Conservation (phyloP, 148 eudicot genomes). For the Selenicereus undatus region DNA sequence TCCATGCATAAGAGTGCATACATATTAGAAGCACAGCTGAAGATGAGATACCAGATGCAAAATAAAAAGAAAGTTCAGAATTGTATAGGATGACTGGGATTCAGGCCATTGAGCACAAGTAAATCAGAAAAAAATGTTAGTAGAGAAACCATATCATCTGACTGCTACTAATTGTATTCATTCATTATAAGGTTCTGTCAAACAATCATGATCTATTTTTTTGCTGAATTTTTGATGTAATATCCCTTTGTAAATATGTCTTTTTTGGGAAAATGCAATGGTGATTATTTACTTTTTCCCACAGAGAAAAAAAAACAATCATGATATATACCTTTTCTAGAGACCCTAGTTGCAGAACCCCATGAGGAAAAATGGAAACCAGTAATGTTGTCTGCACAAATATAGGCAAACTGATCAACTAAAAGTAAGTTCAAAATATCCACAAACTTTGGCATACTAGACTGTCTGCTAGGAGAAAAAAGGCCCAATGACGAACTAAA, state of each 20-base stretch:
- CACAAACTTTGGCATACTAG: background rate
- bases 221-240: too few relatives aligned
- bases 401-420: background rate
- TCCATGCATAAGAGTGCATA: background rate
- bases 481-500: background rate
- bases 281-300: too few relatives aligned
- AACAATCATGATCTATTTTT: slow-evolving; percentile 4
- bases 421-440: background rate
- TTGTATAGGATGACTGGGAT: background rate
- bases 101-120: background rate
- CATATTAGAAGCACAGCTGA: background rate
- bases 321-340: slow-evolving; percentile 47
- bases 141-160: background rate
- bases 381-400: slow-evolving; percentile 70
- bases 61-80: background rate
- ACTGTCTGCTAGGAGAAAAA: background rate
- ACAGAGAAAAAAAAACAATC: background rate
- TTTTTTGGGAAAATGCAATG: too few relatives aligned
- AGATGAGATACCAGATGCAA: too few relatives aligned
- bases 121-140: background rate
- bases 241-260: too few relatives aligned
- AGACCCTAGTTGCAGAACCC: slow-evolving; percentile 82
- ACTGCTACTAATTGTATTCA: background rate
- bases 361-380: slow-evolving; percentile 55
- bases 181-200: background rate